Evolutionary conservation across 768 basidiomycete species (phyloP), one percentile per base, ranked within the genome.

Genomic region (Lactarius pseudohatsudake): DNA sequence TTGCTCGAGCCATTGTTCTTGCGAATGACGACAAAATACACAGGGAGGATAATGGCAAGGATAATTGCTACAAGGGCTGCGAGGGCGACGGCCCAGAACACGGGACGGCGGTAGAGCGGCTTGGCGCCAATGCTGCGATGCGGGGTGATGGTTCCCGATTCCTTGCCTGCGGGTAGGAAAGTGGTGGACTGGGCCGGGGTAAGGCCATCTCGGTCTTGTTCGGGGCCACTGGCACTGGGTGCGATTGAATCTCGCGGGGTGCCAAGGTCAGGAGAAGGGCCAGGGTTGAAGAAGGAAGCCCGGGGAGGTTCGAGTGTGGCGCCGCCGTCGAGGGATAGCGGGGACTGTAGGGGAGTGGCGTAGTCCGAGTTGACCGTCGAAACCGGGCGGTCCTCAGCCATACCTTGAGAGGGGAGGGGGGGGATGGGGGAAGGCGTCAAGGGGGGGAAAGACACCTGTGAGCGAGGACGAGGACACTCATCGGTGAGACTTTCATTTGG

Each of bases 311-410:
- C 68, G 41, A 62, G 62, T 6, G 47, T 26, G 20, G 34, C 22
- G 22, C 13, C 22, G 28, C 13, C 36, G 22, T 67, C 60, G 16
- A 61, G 20, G 16, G 34, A 40, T n/a, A 66, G 20, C 1, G 70
- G 62, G 15, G 64, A 64, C 26, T 64, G 61, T 0, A 62, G 36
- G 1, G 70, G 59, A 26, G 64, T 70, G 26, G 53, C 38, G 32
- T 63, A 70, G 30, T 61, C 62, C 6, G 62, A 40, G 30, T 54
- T 26, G 50, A 58, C 65, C 40, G 40, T 60, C 26, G 70, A 71
- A 16, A 56, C 3, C 0, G 70, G 70, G 36, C 68, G 67, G 41
- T 60, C 67, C 32, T 59, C 57, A 16, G 62, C 63, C 68, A 70
- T 70, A 55, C 43, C 28, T 13, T 22, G 55, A 55, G 65, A 40